Evolutionary conservation across 768 basidiomycete species (phyloP).

Genomic region (Tulasnella sp.): DNA sequence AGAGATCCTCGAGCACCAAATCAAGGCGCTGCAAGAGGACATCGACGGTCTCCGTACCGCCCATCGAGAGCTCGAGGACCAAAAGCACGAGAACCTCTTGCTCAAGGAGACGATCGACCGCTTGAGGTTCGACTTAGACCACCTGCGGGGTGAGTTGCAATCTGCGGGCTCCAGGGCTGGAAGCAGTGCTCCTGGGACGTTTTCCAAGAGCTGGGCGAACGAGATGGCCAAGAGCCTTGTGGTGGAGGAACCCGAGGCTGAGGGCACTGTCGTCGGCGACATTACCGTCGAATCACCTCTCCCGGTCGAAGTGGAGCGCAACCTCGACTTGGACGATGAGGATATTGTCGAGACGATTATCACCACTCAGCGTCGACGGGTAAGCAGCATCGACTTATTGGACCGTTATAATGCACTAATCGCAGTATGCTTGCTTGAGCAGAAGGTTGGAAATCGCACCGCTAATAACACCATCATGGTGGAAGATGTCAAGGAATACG

Average conservation of each 20-base stretch:
- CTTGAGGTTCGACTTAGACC: constrained; percentile 92
- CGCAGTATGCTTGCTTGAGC: constrained; percentile 29
- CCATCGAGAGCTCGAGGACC: constrained; percentile 77
- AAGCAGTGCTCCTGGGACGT: constrained; percentile 37
- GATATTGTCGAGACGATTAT: constrained; percentile 88
- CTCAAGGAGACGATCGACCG: constrained; percentile 96
- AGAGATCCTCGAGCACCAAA: constrained; percentile 69
- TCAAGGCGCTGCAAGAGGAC: constrained; percentile 71
- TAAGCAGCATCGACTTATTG: constrained; percentile 42
- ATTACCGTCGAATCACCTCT: constrained; percentile 46
- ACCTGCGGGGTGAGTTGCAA: constrained; percentile 64
- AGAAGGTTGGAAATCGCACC: constrained; percentile 72
- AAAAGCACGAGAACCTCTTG: constrained; percentile 92
- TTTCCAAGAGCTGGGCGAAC: constrained; percentile 43
- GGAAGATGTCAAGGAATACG: constrained; percentile 64
- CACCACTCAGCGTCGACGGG: constrained; percentile 53
- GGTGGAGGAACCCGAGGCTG: constrained; percentile 39
- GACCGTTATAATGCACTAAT: neutral
- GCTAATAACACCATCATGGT: constrained; percentile 44
- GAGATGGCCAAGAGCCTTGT: constrained; percentile 45
- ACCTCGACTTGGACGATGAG: constrained; percentile 73
- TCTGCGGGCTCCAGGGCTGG: constrained; percentile 47
- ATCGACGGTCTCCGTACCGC: constrained; percentile 70
- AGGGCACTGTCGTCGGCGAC: constrained; percentile 36
- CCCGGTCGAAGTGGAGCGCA: constrained; percentile 51